Evolutionary conservation across 2,329 filamentous ascomycete genomes (phyloP).

Genomic region (Fusarium sarcochroum): DNA sequence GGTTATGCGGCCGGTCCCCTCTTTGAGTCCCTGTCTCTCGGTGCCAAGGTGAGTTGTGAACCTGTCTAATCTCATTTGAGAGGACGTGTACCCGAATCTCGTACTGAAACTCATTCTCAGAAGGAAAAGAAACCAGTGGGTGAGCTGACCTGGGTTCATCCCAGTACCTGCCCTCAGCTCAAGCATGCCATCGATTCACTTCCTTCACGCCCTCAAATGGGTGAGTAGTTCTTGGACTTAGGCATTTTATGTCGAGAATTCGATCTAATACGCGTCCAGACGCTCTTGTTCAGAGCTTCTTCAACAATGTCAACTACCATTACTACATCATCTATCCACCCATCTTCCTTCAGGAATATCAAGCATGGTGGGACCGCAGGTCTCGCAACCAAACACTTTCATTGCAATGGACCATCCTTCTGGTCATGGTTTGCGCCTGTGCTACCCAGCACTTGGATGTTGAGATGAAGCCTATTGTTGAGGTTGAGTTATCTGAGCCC

Average conservation of each 20-base stretch:
- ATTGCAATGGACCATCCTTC: conserved; percentile 54
- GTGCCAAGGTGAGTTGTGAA: conserved; percentile 41
- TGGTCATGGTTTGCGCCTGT: conserved; percentile 56
- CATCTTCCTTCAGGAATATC: conserved; percentile 53
- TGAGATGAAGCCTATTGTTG: conserved; percentile 49
- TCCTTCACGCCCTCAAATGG: conserved; percentile 53
- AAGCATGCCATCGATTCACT: conserved; percentile 50
- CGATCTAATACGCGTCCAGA: conserved; percentile 42
- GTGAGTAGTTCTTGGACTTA: conserved; percentile 35
- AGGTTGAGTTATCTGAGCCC: conserved; percentile 48
- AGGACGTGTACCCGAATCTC: neutral
- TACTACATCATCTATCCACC: conserved; percentile 57
- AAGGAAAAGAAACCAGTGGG: conserved; percentile 35
- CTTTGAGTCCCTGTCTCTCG: conserved; percentile 46
- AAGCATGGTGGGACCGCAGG: conserved; percentile 52
- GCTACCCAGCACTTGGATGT: conserved; percentile 51
- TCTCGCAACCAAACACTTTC: conserved; percentile 48
- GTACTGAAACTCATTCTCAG: neutral
- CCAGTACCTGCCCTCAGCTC: conserved; percentile 49
- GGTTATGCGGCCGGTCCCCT: conserved; percentile 54
- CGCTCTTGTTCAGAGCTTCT: conserved; percentile 54
- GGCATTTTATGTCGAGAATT: too few relatives aligned
- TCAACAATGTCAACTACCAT: conserved; percentile 55
- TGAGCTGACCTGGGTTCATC: conserved; percentile 39
- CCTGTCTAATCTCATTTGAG: rapidly evolving